Conservation (phyloP, 179 eudicot genomes). For the Pouteria campechiana region DNA sequence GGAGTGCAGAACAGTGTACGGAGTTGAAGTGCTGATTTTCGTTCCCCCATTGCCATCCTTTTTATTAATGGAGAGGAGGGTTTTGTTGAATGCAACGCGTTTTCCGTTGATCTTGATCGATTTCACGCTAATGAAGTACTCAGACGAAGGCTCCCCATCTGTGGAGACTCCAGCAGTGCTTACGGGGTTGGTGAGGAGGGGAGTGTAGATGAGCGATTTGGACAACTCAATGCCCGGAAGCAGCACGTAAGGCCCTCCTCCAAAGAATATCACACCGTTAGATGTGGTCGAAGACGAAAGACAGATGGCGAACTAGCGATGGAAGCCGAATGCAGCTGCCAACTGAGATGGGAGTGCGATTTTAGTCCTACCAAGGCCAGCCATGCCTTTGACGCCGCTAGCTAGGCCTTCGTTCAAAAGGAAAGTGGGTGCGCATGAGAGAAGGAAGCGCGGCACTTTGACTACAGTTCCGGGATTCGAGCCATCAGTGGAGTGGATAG, state of each 20-base stretch:
- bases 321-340: conserved; percentile 13
- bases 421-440: conserved; percentile 27
- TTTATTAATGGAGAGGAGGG: conserved; percentile 9
- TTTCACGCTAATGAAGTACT: conserved; percentile 17
- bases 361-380: conserved; percentile 44
- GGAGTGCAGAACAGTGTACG: conserved; percentile 18
- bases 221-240: conserved; percentile 26
- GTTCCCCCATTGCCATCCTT: conserved; percentile 18
- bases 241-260: conserved; percentile 29
- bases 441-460: conserved; percentile 16
- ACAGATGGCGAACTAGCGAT: conserved; percentile 50
- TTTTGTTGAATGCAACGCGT: conserved; percentile 1
- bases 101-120: conserved; percentile 21
- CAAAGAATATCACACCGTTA: conserved; percentile 35
- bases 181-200: conserved; percentile 12
- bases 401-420: conserved; percentile 34
- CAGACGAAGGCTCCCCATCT: conserved; percentile 5
- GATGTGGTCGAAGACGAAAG: conserved; percentile 29
- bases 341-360: conserved; percentile 32
- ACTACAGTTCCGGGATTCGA: neutral
- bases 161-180: conserved; percentile 3
- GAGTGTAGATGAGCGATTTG: conserved; percentile 21
- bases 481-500: conserved; percentile 4
- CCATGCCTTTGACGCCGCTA: conserved; percentile 28
- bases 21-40: conserved; percentile 18